Percentiles rank a stretch among this genome's conserved stretches.
Conservation (phyloP, 2,329 filamentous ascomycete genomes). For the Alternaria consortialis region DNA sequence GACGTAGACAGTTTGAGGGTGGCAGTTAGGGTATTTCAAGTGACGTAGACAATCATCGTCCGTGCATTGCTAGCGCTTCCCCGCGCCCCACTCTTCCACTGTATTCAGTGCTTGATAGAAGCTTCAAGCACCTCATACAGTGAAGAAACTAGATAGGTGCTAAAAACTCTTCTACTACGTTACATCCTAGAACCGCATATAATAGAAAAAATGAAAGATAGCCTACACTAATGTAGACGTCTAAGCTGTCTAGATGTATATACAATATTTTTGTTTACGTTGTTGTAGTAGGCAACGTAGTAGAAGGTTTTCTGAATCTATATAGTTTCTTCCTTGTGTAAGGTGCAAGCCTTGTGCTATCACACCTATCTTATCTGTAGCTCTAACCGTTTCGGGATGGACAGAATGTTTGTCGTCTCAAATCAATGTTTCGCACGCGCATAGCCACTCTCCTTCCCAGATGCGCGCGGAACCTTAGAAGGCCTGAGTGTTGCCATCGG, state of each 20-base stretch:
- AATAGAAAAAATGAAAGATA: too few relatives aligned
- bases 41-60: conserved; percentile 10
- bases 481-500: neutral
- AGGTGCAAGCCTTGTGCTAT: too few relatives aligned
- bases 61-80: neutral
- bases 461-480: neutral
- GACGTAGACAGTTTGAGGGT: neutral
- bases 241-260: too few relatives aligned
- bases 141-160: too few relatives aligned
- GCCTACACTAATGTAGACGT: too few relatives aligned
- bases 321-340: too few relatives aligned
- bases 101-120: conserved; percentile 5
- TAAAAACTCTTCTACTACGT: too few relatives aligned
- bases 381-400: neutral
- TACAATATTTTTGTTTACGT: too few relatives aligned
- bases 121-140: neutral
- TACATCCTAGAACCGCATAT: too few relatives aligned
- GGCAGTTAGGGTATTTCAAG: neutral
- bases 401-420: neutral
- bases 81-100: conserved; percentile 5
- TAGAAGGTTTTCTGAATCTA: too few relatives aligned
- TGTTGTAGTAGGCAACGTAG: too few relatives aligned
- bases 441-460: neutral
- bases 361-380: neutral
- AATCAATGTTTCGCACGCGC: neutral